These are phyloP conservation scores for Tricharina praecox DNA, from an alignment of 495 filamentous ascomycete genomes.

Conservation along the genomic window DNA sequence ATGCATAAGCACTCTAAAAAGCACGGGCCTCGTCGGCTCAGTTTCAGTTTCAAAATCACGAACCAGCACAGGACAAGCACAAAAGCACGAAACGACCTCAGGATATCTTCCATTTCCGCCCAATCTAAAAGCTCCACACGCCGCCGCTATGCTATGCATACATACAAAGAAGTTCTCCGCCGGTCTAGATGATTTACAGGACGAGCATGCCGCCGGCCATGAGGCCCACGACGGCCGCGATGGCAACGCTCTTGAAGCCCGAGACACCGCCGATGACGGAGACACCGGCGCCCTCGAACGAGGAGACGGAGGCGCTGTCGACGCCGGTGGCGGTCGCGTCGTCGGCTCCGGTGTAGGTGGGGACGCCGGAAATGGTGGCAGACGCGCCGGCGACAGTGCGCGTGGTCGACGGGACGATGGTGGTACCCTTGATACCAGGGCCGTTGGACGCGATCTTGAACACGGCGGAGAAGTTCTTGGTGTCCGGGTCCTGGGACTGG, in stretches of 20 bases:
- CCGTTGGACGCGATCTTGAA: slow-evolving; percentile 10
- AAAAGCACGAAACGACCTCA: no score
- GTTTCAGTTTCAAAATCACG: no score
- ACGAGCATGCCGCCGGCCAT: background rate
- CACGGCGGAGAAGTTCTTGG: slow-evolving; percentile 4
- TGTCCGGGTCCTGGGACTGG: background rate
- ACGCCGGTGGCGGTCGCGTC: background rate
- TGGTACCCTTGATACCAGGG: slow-evolving; percentile 2
- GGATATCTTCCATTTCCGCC: no score
- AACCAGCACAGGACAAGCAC: no score
- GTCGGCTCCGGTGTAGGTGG: slow-evolving; percentile 2
- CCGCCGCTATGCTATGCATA: no score
- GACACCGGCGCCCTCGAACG: background rate
- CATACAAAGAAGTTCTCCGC: no score
- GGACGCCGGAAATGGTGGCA: background rate
- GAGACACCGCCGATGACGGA: background rate
- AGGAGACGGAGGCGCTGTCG: background rate
- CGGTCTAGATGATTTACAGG: no score
- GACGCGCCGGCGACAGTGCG: background rate
- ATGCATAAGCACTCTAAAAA: no score
- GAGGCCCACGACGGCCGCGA: background rate
- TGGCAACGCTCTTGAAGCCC: background rate
- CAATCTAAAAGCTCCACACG: no score
- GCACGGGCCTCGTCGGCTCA: no score
- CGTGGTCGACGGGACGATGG: slow-evolving; percentile 4